A percentile compares a stretch with the other conserved stretches of the same genome.
Evolutionary conservation across 2,329 filamentous ascomycete genomes (phyloP).

Genomic region (Xylaria sp.): DNA sequence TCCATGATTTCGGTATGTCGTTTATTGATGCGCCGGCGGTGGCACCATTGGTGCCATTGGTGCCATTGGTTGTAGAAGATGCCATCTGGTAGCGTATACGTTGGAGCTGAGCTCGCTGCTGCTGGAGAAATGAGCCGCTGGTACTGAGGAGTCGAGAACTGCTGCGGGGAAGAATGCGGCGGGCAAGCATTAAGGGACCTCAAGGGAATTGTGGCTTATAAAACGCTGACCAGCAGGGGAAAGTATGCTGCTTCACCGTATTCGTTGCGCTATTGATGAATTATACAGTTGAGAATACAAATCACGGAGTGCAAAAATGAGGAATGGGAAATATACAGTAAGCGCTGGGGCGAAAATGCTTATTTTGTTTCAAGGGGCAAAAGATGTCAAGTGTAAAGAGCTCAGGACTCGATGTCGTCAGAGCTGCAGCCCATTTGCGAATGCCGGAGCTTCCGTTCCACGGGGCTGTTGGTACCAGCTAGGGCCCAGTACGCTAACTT

Average conservation of each 20-base stretch:
- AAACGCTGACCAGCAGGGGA: constrained; percentile 6
- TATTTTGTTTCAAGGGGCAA: constrained; percentile 1
- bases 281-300: constrained; percentile 3
- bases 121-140: constrained; percentile 34
- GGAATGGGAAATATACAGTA: not conserved
- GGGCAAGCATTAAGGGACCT: constrained; percentile 52
- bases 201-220: constrained; percentile 44
- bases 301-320: not conserved
- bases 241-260: constrained; percentile 9
- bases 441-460: constrained; percentile 7
- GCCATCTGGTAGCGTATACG: constrained; percentile 46
- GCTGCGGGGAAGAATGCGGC: constrained; percentile 49
- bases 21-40: constrained; percentile 53
- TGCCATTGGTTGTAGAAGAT: constrained; percentile 49
- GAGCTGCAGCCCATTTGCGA: constrained; percentile 8
- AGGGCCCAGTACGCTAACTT: not conserved
- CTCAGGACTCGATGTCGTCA: constrained; percentile 30
- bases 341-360: not conserved
- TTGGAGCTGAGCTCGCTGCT: constrained; percentile 43
- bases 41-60: constrained; percentile 40
- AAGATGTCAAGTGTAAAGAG: not conserved
- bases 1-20: constrained; percentile 73
- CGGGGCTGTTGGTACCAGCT: not conserved
- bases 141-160: constrained; percentile 32
- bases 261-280: constrained; percentile 4